Conservation (phyloP, 257 asterid species). For the Jacaranda copaia region DNA sequence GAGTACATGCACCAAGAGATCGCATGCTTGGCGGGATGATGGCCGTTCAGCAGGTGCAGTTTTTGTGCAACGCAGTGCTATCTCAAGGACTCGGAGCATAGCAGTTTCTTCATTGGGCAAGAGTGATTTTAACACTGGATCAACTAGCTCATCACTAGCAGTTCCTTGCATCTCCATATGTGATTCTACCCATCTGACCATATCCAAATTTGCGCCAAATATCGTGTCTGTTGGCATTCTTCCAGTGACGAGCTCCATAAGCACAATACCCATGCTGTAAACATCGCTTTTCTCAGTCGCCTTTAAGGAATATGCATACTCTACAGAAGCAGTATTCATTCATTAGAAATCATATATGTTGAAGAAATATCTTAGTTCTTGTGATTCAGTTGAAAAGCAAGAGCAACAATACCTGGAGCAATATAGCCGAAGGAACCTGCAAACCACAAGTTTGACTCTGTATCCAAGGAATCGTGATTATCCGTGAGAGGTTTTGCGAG, state of each 20-base stretch:
- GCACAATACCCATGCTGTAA: conserved; percentile 97
- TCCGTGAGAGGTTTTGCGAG: conserved; percentile 73
- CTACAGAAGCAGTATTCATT: conserved; percentile 46
- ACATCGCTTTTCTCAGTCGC: conserved; percentile 92
- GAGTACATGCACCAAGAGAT: conserved; percentile 58
- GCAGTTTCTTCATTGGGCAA: conserved; percentile 66
- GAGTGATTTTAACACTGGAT: conserved; percentile 71
- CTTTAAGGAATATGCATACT: conserved; percentile 83
- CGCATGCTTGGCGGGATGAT: conserved; percentile 72
- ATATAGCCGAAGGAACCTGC: conserved; percentile 95
- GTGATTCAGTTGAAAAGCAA: neutral
- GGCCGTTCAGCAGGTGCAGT: conserved; percentile 90
- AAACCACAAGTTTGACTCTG: conserved; percentile 81
- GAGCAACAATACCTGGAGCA: conserved; percentile 75
- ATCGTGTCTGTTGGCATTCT: conserved; percentile 86
- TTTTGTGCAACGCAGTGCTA: conserved; percentile 86
- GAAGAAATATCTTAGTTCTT: neutral
- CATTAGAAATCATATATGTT: neutral
- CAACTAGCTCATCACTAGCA: conserved; percentile 61
- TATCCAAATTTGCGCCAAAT: conserved; percentile 73
- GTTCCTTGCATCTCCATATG: conserved; percentile 55
- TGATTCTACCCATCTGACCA: conserved; percentile 90
- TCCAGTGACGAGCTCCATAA: conserved; percentile 89
- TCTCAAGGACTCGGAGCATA: conserved; percentile 71
- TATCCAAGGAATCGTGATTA: conserved; percentile 61